A percentile compares a stretch with the other conserved stretches of the same genome.
phyloP scores from a whole-genome alignment of 768 basidiomycete species.

The Naganishia randhawae region DNA sequence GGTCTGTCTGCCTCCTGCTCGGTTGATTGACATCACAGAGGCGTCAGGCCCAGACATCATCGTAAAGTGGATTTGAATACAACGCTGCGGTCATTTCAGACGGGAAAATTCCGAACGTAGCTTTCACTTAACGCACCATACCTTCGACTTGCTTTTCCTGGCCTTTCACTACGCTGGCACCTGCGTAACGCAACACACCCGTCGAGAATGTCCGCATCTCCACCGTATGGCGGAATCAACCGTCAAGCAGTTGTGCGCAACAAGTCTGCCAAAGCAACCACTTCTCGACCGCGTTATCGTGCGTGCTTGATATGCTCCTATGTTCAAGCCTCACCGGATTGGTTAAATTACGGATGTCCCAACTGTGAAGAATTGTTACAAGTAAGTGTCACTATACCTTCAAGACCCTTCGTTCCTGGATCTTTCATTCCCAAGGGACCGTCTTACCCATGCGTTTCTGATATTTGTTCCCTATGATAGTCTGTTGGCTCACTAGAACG shows the following conservation, averaged over 20 bases:
- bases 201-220: constrained; percentile 16
- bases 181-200: not conserved
- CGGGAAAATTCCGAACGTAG: no score
- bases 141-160: not conserved
- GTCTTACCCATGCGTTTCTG: not conserved
- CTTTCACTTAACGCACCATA: not conserved
- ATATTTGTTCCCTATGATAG: constrained; percentile 52
- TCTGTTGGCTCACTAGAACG: constrained; percentile 83
- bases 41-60: no score
- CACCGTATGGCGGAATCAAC: constrained; percentile 8
- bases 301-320: constrained; percentile 93
- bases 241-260: constrained; percentile 21
- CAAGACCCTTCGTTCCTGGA: no score
- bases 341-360: constrained; percentile 80
- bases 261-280: not conserved
- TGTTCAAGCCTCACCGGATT: constrained; percentile 77
- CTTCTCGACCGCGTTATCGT: constrained; percentile 49
- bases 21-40: no score
- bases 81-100: no score
- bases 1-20: no score
- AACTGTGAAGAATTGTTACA: constrained; percentile 95
- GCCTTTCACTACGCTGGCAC: no score
- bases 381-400: no score
- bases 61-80: no score
- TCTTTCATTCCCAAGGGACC: not conserved